A percentile compares a stretch with the other conserved stretches of the same genome.
Conservation (phyloP, 495 filamentous ascomycete species). For the Entonaema liquescens region DNA sequence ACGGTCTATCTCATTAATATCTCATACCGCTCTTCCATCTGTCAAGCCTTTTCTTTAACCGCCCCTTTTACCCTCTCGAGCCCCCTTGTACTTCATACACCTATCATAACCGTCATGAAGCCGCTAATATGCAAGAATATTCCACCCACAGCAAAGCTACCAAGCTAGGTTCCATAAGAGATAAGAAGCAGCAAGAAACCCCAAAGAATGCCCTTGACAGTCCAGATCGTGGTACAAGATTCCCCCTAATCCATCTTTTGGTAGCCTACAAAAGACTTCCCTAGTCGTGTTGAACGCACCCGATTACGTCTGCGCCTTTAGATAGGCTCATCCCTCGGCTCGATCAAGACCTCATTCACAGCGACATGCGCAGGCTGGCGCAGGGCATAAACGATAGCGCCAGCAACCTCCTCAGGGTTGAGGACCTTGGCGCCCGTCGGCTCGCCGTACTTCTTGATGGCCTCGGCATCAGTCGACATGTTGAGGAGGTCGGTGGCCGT, state of each 20-base stretch:
- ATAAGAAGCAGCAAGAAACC: not conserved
- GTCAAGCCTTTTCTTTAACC: not conserved
- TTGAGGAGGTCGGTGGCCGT: slow-evolving; percentile 68
- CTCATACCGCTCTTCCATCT: not conserved
- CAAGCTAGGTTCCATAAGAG: not conserved
- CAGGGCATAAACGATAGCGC: slow-evolving; percentile 69
- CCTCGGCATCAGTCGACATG: slow-evolving; percentile 73
- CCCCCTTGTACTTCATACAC: slow-evolving; percentile 2
- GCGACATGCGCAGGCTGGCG: slow-evolving; percentile 71
- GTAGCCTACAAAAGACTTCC: too few relatives aligned
- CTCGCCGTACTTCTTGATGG: slow-evolving; percentile 74
- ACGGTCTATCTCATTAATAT: not conserved
- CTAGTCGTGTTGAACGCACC: not conserved
- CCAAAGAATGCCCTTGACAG: not conserved
- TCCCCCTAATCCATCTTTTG: not conserved
- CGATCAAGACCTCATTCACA: slow-evolving; percentile 76
- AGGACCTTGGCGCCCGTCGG: slow-evolving; percentile 71
- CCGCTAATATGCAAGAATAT: slow-evolving; percentile 2
- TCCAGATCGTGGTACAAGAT: not conserved
- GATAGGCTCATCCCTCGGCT: slow-evolving; percentile 75
- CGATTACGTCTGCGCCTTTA: slow-evolving; percentile 33
- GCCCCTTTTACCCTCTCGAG: not conserved
- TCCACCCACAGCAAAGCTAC: not conserved
- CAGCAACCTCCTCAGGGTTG: slow-evolving; percentile 68
- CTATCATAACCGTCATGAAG: slow-evolving; percentile 2